Conservation (phyloP, 495 filamentous ascomycete genomes). For the Trichoderma virens region DNA sequence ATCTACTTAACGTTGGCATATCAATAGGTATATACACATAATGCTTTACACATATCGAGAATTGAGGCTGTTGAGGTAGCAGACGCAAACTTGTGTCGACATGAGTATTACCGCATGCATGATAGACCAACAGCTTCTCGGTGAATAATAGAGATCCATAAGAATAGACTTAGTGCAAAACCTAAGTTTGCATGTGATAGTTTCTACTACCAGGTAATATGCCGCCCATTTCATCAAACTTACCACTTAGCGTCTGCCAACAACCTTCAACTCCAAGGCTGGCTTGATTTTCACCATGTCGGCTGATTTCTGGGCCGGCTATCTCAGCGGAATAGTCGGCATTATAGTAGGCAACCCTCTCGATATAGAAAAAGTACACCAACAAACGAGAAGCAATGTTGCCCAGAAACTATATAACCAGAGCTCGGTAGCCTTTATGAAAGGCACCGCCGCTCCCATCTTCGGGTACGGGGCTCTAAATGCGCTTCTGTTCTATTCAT, state of each 20-base stretch:
- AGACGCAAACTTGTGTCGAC: too few species aligned
- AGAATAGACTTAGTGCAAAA: not conserved
- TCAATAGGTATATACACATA: too few species aligned
- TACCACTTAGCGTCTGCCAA: not conserved
- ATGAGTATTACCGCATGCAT: too few species aligned
- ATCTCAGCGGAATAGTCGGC: conserved; percentile 71
- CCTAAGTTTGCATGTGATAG: not conserved
- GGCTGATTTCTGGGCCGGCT: conserved; percentile 80
- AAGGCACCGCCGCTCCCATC: conserved; percentile 69
- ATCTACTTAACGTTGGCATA: not conserved
- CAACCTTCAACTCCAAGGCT: too few species aligned
- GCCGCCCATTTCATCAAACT: not conserved
- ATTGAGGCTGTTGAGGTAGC: too few species aligned
- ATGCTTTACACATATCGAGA: not conserved
- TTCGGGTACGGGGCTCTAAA: conserved; percentile 85
- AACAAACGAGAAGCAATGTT: conserved; percentile 50
- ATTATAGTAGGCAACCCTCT: conserved; percentile 86
- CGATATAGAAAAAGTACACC: conserved; percentile 74
- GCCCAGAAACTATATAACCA: conserved; percentile 15
- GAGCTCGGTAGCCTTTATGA: conserved; percentile 7
- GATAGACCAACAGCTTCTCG: too few species aligned
- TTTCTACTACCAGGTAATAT: not conserved
- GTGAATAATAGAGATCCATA: too few species aligned
- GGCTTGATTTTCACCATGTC: conserved; percentile 45
- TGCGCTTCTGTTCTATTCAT: conserved; percentile 75